Evolutionary conservation across 768 basidiomycete genomes (phyloP).

Genomic region (Mycena leptocephala): DNA sequence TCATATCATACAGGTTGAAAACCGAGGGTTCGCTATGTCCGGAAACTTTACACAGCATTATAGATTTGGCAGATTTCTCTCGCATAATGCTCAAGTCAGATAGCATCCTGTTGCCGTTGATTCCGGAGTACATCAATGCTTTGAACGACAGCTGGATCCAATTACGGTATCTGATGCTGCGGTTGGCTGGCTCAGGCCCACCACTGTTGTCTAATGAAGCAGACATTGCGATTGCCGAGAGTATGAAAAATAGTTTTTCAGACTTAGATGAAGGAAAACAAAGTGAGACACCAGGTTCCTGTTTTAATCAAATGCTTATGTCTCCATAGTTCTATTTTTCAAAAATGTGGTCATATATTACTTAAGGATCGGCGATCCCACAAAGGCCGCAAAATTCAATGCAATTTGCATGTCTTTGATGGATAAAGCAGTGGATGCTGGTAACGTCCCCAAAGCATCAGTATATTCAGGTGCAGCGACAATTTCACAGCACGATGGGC

Average conservation of each 20-base stretch:
- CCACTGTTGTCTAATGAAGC: background rate
- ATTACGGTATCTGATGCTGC: background rate
- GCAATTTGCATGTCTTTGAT: background rate
- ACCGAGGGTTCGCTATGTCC: background rate
- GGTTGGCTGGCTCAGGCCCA: background rate
- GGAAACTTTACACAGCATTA: background rate
- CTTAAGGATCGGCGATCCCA: background rate
- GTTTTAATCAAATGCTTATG: background rate
- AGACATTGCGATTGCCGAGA: background rate
- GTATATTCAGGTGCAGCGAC: background rate
- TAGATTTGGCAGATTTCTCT: background rate
- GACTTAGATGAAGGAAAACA: background rate
- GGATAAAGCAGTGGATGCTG: background rate
- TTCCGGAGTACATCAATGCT: background rate
- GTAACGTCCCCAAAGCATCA: background rate
- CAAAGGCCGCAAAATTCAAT: background rate
- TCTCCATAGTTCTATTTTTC: background rate
- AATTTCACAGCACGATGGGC: background rate
- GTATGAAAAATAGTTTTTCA: background rate
- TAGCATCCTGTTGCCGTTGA: background rate
- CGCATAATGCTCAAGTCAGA: constrained; percentile 1
- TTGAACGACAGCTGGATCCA: background rate
- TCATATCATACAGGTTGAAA: background rate
- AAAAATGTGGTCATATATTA: background rate
- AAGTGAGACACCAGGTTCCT: background rate